phyloP scores from a whole-genome alignment of 2,329 filamentous ascomycete genomes.

The Fusarium nematophilum region DNA sequence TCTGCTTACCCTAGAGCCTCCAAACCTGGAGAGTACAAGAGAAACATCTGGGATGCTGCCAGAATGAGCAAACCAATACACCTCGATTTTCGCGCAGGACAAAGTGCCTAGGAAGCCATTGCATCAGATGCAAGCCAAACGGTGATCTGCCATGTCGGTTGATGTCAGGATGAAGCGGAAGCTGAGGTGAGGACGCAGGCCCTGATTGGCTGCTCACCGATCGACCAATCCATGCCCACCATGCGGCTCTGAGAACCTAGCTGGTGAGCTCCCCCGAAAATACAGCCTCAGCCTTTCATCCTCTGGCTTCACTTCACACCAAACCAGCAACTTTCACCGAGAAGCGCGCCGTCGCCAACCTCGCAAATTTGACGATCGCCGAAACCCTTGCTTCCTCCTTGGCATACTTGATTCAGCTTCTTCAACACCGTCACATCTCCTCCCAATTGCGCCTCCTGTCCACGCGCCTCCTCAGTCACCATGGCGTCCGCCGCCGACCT shows the following conservation, averaged over 20 bases:
- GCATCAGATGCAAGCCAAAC: not conserved
- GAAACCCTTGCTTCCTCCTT: not conserved
- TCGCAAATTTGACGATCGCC: not conserved
- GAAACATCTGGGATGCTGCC: too few species aligned
- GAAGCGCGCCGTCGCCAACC: slow-evolving; percentile 3
- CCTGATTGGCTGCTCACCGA: slow-evolving; percentile 34
- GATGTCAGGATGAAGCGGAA: not conserved
- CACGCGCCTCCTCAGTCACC: slow-evolving; percentile 34
- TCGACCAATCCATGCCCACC: slow-evolving; percentile 14
- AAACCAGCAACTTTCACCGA: slow-evolving; percentile 9
- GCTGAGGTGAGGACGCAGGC: not conserved
- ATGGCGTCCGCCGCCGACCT: slow-evolving; percentile 70
- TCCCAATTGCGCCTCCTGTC: slow-evolving; percentile 4
- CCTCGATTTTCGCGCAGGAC: too few species aligned
- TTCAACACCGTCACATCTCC: not conserved
- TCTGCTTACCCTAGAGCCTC: too few species aligned
- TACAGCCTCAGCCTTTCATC: slow-evolving; percentile 42
- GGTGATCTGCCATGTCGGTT: not conserved
- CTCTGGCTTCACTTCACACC: slow-evolving; percentile 22
- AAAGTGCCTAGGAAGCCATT: too few species aligned
- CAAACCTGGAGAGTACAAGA: too few species aligned
- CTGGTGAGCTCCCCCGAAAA: slow-evolving; percentile 35
- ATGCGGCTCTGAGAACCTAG: slow-evolving; percentile 21
- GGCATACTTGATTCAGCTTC: not conserved
- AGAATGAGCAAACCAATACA: too few species aligned